Percentiles rank a stretch among this genome's conserved stretches.
These are phyloP conservation scores for Aspergillus chevalieri DNA, from an alignment of 2,329 filamentous ascomycete species.

Conservation along the genomic window DNA sequence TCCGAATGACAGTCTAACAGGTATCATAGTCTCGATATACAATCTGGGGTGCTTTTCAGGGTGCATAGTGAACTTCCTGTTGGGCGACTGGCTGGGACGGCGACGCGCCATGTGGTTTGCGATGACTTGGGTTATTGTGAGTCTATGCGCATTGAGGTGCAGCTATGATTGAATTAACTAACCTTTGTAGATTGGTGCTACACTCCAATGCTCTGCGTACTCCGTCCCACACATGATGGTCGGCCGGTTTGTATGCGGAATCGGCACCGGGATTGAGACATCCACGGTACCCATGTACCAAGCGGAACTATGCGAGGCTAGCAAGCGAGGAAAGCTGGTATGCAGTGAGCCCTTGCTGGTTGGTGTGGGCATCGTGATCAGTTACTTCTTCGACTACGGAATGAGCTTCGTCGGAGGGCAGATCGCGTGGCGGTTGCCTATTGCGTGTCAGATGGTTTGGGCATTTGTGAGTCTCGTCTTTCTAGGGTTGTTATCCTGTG, in stretches of 20 bases:
- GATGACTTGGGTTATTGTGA: conserved; percentile 27
- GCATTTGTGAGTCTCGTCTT: conserved; percentile 21
- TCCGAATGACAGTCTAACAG: conserved; percentile 32
- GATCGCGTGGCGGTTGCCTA: conserved; percentile 43
- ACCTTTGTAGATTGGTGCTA: conserved; percentile 20
- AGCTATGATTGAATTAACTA: too few species aligned
- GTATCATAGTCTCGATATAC: conserved; percentile 41
- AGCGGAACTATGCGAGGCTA: conserved; percentile 40
- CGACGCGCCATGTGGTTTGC: conserved; percentile 29
- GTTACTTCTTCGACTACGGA: conserved; percentile 29
- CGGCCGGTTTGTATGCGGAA: conserved; percentile 45
- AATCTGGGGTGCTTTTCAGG: conserved; percentile 39
- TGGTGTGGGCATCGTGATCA: conserved; percentile 33
- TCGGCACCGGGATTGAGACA: conserved; percentile 45
- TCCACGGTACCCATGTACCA: conserved; percentile 39
- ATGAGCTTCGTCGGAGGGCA: conserved; percentile 35
- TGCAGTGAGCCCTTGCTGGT: conserved; percentile 37
- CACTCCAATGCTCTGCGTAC: conserved; percentile 30
- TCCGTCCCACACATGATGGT: conserved; percentile 31
- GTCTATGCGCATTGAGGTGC: too few species aligned
- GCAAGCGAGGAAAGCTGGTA: conserved; percentile 39
- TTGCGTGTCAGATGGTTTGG: conserved; percentile 43
- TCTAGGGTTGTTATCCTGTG: conserved; percentile 25
- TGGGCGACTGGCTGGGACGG: conserved; percentile 27
- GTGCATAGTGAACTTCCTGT: conserved; percentile 27